Evolutionary conservation across 1,139 yeast species (phyloP).

Genomic region (Ogataea hybrid): DNA sequence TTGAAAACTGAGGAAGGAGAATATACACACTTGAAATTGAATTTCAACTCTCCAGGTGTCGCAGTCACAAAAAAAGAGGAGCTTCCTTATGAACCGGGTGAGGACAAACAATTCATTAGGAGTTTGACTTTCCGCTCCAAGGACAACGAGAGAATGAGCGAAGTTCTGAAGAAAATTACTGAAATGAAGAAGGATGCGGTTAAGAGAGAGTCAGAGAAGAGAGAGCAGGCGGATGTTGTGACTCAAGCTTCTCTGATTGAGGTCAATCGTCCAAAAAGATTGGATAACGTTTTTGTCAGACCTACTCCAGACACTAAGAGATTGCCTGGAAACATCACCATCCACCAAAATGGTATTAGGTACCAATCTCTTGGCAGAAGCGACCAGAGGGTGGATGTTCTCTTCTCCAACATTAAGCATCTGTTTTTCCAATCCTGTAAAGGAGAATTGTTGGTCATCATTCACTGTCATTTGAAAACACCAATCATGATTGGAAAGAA

Average conservation of each 20-base stretch:
- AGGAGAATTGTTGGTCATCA: constrained; percentile 88
- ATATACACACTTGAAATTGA: constrained; percentile 82
- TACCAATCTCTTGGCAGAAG: constrained; percentile 81
- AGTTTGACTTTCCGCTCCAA: constrained; percentile 86
- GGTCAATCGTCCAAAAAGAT: constrained; percentile 76
- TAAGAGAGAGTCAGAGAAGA: constrained; percentile 86
- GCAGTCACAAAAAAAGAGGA: constrained; percentile 68
- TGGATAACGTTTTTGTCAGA: constrained; percentile 87
- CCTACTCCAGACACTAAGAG: constrained; percentile 97
- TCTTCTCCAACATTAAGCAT: constrained; percentile 89
- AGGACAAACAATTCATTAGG: constrained; percentile 82
- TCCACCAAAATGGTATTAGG: constrained; percentile 95
- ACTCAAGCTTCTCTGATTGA: constrained; percentile 88
- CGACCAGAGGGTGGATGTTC: constrained; percentile 84
- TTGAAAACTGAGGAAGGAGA: constrained; percentile 97
- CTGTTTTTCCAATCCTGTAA: constrained; percentile 94
- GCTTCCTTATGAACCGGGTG: constrained; percentile 86
- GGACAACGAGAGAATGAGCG: constrained; percentile 90
- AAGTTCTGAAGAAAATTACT: constrained; percentile 84
- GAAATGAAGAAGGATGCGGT: constrained; percentile 92
- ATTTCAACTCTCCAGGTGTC: constrained; percentile 90
- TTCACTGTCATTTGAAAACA: constrained; percentile 87
- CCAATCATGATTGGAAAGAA: constrained; percentile 96
- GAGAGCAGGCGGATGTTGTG: constrained; percentile 92
- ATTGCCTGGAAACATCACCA: constrained; percentile 85